phyloP scores from a whole-genome alignment of 2,329 filamentous ascomycete species.

The Aspergillus quadricinctus region DNA sequence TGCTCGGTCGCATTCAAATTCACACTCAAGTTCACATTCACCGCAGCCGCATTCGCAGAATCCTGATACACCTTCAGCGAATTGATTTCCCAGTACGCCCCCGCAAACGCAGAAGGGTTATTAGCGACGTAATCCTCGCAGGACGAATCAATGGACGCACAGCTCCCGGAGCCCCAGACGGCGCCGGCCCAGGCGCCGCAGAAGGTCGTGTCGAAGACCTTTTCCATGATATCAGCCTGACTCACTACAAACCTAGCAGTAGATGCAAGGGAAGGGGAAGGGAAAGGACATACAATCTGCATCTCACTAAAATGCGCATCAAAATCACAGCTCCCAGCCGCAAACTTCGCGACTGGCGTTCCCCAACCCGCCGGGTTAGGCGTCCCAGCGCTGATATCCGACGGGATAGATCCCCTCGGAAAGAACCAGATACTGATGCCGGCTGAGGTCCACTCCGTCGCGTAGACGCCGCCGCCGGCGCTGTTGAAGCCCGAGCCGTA shows the following conservation, averaged over 20 bases:
- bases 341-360: slow-evolving; percentile 63
- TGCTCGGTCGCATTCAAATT: neutral
- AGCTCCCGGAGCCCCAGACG: slow-evolving; percentile 61
- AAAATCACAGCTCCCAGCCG: slow-evolving; percentile 64
- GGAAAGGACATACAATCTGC: slow-evolving; percentile 52
- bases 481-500: slow-evolving; percentile 70
- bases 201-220: slow-evolving; percentile 68
- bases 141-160: slow-evolving; percentile 55
- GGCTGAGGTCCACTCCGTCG: slow-evolving; percentile 68
- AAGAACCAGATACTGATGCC: slow-evolving; percentile 82
- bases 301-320: slow-evolving; percentile 64
- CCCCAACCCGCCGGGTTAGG: slow-evolving; percentile 69
- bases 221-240: slow-evolving; percentile 1
- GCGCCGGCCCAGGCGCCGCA: slow-evolving; percentile 83
- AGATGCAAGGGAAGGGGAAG: neutral
- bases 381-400: slow-evolving; percentile 54
- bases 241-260: neutral
- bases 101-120: slow-evolving; percentile 65
- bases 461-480: slow-evolving; percentile 65
- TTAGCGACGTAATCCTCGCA: slow-evolving; percentile 69
- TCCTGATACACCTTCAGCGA: slow-evolving; percentile 61
- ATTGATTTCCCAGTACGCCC: slow-evolving; percentile 76
- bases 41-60: slow-evolving; percentile 4
- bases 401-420: slow-evolving; percentile 60
- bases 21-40: neutral